Percentiles rank a stretch among this genome's conserved stretches.
Conservation (phyloP, 2,329 filamentous ascomycete genomes). For the Metarhizium humberi region DNA sequence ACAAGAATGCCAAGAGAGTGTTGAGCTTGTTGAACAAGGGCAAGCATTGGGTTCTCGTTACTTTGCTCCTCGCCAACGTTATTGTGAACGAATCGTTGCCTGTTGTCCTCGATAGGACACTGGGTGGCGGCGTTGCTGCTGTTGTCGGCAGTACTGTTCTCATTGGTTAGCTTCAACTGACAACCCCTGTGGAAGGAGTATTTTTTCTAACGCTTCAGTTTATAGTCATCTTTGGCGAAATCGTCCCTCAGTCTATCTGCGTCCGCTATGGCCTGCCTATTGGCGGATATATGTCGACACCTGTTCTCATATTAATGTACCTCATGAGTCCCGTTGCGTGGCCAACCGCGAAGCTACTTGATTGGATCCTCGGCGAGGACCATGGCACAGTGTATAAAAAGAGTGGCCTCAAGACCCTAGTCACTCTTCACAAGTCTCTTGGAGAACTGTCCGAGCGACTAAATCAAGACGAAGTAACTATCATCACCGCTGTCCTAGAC, state of each 20-base stretch:
- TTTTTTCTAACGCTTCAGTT: conserved; percentile 9
- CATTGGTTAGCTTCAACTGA: conserved; percentile 57
- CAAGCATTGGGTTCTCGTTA: conserved; percentile 98
- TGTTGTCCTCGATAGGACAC: conserved; percentile 85
- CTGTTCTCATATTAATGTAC: conserved; percentile 86
- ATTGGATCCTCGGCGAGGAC: conserved; percentile 86
- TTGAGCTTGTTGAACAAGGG: conserved; percentile 72
- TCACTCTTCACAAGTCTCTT: conserved; percentile 86
- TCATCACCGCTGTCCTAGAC: conserved; percentile 93
- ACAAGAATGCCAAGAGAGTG: conserved; percentile 75
- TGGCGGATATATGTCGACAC: conserved; percentile 84
- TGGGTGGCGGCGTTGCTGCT: conserved; percentile 90
- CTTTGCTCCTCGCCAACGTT: conserved; percentile 86
- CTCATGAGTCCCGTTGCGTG: conserved; percentile 81
- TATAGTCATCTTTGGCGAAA: conserved; percentile 92
- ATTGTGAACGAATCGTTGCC: conserved; percentile 96
- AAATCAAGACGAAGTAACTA: conserved; percentile 96
- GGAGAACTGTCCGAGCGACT: conserved; percentile 80
- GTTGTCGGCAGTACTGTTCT: conserved; percentile 87
- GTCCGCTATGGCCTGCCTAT: conserved; percentile 94
- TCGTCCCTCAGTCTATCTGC: conserved; percentile 91
- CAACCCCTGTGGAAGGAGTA: no score
- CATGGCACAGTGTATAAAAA: conserved; percentile 98
- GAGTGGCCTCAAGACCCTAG: conserved; percentile 89
- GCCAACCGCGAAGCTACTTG: conserved; percentile 91